Evolutionary conservation across 768 basidiomycete genomes (phyloP), one percentile per base, ranked within the genome.

Genomic region (Tylopilus subfusipes): DNA sequence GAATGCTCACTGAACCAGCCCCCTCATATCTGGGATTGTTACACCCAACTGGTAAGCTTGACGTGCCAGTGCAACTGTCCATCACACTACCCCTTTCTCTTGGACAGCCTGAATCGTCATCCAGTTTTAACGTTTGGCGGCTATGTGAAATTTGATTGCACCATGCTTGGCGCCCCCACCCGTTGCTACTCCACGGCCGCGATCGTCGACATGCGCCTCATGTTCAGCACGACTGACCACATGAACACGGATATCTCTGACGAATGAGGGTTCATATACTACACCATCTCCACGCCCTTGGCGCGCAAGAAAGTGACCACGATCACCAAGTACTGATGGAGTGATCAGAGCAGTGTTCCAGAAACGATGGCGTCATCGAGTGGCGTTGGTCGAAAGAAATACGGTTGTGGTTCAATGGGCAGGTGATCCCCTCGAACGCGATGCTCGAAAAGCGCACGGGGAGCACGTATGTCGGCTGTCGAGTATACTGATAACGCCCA

Each of bases 291-390:
- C 24, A 68, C 66, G 1, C 56, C 54, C 38, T 21, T 3, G 0
- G 48, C 44, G 14, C 14, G 4, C 13, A 60, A 62, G 33, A 55
- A 55, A 29, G 51, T 62, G 30, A 68, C 66, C 8, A 66, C 67
- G 19, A 59, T 68, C 52, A 68, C 60, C 29, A 68, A 62, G 53
- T 62, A 62, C 29, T 57, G 48, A 2, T 56, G 55, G 57, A 58
- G 51, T 9, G 64, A 60, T 12, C 12, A 16, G 11, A 56, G 10
- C 13, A 22, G 53, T 21, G 50, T 62, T 9, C 40, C 57, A 5
- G 63, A 67, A 42, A 66, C 56, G 22, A 61, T 64, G 57, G 62
- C 13, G 34, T 60, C 46, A 66, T 68, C 34, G 64, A 64, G 33
- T 68, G 66, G 67, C 60, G 64, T 34, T 42, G 33, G 13, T 19